Base-by-base conservation (phyloP, 345 rosid species). In the Eucalyptus tenuipes region DNA sequence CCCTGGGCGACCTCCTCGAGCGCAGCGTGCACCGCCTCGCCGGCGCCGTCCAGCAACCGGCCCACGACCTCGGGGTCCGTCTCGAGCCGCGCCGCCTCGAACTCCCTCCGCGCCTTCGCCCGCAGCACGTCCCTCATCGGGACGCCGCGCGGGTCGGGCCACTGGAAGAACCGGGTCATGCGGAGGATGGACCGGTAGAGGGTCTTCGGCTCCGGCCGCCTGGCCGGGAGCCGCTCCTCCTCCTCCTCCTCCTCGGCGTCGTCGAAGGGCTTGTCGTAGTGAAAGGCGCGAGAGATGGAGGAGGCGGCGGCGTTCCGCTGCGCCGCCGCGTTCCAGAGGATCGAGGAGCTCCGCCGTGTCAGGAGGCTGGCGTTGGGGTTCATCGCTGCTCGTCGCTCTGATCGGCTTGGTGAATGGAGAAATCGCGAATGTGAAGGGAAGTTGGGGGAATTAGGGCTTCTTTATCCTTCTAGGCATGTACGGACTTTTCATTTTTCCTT, bases 141-240 rank as follows among this genome's bases (percentile, higher is more conserved):
- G 25, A 91, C 86, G 48, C 99, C 99, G 25, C 95, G 93, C 5
- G 96, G 89, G 90, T 96, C 98, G 13, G 94, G 90, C 99, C 98
- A 96, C 92, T 49, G 90, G 92, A 95, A 97, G 92, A 94, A 97
- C 64, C 97, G 94, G 47, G 95, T 93, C 82, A 95, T 98, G 44
- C 99, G 94, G 33, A 96, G 89, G 55, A 96, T 95, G 89, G 97
- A 97, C 85, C 99, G 91, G 92, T 97, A 97, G 68, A 97, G 95
- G 89, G 91, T 91, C 94, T 96, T 86, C 16, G 95, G 98, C 91
- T 97, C 98, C 13, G 96, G 86, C 44, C 97, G 94, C 55, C 93
- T 93, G 93, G 93, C 95, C 50, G 96, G 93, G 61, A 97, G 91
- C 80, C 94, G 94, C 88, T 88, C 94, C 89, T 92, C 94, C 85